A percentile compares a stretch with the other conserved stretches of the same genome.
These are phyloP conservation scores for Zygosaccharomyces bailii DNA, from an alignment of 805 yeast species.

Conservation along the genomic window DNA sequence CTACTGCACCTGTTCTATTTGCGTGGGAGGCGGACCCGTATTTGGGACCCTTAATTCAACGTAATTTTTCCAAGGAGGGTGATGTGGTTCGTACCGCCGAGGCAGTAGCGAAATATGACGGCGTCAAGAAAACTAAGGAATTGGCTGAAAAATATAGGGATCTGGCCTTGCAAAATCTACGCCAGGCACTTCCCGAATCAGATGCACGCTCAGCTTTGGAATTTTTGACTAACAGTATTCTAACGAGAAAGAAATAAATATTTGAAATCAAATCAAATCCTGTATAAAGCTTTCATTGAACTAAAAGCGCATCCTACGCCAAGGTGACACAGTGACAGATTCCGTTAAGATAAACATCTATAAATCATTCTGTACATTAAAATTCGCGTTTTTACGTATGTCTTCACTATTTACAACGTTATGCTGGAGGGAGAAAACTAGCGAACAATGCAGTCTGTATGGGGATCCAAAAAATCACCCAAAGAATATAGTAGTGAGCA, in stretches of 20 bases:
- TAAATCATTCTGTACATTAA: slow-evolving; percentile 1
- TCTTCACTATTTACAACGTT: slow-evolving; percentile 10
- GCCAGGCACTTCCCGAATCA: slow-evolving; percentile 71
- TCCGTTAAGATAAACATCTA: slow-evolving; percentile 1
- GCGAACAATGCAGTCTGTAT: slow-evolving; percentile 72
- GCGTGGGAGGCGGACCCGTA: slow-evolving; percentile 91
- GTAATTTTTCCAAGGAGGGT: slow-evolving; percentile 77
- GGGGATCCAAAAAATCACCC: slow-evolving; percentile 59
- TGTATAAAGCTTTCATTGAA: slow-evolving; percentile 10
- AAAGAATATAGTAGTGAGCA: slow-evolving; percentile 43
- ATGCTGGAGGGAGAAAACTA: slow-evolving; percentile 94
- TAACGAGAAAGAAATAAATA: slow-evolving; percentile 69
- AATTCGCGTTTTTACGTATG: neutral
- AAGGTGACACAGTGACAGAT: neutral
- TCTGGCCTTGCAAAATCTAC: slow-evolving; percentile 67
- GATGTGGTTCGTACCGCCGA: slow-evolving; percentile 80
- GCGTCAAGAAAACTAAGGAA: slow-evolving; percentile 69
- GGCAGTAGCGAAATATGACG: slow-evolving; percentile 67
- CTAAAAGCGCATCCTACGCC: neutral
- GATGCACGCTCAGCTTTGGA: slow-evolving; percentile 87
- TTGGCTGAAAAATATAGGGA: slow-evolving; percentile 78
- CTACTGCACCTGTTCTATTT: slow-evolving; percentile 92
- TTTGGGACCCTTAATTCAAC: slow-evolving; percentile 74
- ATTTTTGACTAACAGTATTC: slow-evolving; percentile 74
- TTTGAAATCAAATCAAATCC: slow-evolving; percentile 2